Evolutionary conservation across 2,329 filamentous ascomycete species (phyloP).

Genomic region (Didymella glomerata): DNA sequence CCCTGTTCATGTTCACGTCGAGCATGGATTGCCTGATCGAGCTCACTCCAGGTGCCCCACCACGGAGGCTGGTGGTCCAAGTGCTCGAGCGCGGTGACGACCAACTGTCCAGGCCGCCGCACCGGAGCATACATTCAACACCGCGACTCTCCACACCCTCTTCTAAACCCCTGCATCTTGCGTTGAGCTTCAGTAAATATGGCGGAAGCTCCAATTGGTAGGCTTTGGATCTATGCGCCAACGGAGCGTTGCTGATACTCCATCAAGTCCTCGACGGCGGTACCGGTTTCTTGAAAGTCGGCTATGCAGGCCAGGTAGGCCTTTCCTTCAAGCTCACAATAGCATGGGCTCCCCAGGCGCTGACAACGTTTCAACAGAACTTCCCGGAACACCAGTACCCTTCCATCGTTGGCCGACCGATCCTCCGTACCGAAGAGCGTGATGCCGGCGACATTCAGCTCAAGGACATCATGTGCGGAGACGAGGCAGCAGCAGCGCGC

Average conservation of each 20-base stretch:
- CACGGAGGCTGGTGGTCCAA: slow-evolving; percentile 15
- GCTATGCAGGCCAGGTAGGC: slow-evolving; percentile 87
- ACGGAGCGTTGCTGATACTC: slow-evolving; percentile 41
- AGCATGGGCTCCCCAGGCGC: slow-evolving; percentile 9
- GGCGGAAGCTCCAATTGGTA: slow-evolving; percentile 62
- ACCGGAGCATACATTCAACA: slow-evolving; percentile 21
- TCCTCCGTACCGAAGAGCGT: slow-evolving; percentile 94
- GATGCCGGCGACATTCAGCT: slow-evolving; percentile 73
- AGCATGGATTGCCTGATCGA: slow-evolving; percentile 15
- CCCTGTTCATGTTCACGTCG: not conserved
- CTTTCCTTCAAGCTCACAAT: not conserved
- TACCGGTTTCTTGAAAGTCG: slow-evolving; percentile 99
- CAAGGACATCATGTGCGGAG: slow-evolving; percentile 99
- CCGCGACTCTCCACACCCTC: slow-evolving; percentile 18
- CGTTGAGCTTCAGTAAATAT: slow-evolving; percentile 46
- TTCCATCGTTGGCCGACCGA: slow-evolving; percentile 96
- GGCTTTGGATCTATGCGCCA: slow-evolving; percentile 23
- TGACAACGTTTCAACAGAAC: slow-evolving; percentile 66
- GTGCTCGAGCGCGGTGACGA: slow-evolving; percentile 25
- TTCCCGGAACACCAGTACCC: slow-evolving; percentile 99
- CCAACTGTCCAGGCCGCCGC: slow-evolving; percentile 26
- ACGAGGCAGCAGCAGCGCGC: slow-evolving; percentile 93
- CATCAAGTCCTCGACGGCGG: slow-evolving; percentile 94
- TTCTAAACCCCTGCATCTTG: slow-evolving; percentile 15
- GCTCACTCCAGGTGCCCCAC: slow-evolving; percentile 32